Evolutionary conservation across 169 alveolate species (phyloP).

Genomic region (Babesia ovata): DNA sequence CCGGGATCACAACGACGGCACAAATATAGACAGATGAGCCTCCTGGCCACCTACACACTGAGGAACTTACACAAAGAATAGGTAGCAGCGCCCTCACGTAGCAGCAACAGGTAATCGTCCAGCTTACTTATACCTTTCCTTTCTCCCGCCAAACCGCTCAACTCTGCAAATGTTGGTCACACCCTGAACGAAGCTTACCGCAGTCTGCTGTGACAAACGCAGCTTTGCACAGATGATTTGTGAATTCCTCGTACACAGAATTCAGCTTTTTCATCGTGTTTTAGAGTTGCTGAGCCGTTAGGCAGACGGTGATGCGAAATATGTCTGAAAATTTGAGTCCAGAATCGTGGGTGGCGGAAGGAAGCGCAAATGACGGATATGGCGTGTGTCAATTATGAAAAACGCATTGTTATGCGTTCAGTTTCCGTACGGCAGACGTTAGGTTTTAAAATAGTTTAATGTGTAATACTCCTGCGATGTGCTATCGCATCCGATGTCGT

Average conservation of each 20-base stretch:
- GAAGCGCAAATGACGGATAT: too few species aligned
- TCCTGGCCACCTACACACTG: constrained; percentile 13
- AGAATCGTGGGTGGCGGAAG: too few species aligned
- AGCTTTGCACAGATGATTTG: constrained; percentile 19
- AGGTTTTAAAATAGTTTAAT: too few species aligned
- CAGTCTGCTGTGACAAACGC: constrained; percentile 57
- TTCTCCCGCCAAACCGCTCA: constrained; percentile 53
- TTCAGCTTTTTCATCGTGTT: constrained; percentile 9
- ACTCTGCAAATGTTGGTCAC: constrained; percentile 8
- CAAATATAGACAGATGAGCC: background rate
- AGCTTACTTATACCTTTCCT: constrained; percentile 1
- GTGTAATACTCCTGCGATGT: too few species aligned
- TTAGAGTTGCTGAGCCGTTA: too few species aligned
- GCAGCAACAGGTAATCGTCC: constrained; percentile 12
- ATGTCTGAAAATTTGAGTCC: too few species aligned
- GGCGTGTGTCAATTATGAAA: too few species aligned
- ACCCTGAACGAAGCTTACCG: constrained; percentile 11
- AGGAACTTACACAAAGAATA: constrained; percentile 1
- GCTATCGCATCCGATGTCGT: too few species aligned
- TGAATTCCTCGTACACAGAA: constrained; percentile 19
- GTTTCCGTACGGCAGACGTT: too few species aligned
- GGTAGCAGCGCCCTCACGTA: constrained; percentile 10
- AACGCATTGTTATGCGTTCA: too few species aligned
- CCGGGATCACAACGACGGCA: constrained; percentile 1
- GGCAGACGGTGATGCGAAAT: too few species aligned